These are phyloP conservation scores for Francoa sonchifolia DNA, from an alignment of 441 rosid species.

Conservation along the genomic window DNA sequence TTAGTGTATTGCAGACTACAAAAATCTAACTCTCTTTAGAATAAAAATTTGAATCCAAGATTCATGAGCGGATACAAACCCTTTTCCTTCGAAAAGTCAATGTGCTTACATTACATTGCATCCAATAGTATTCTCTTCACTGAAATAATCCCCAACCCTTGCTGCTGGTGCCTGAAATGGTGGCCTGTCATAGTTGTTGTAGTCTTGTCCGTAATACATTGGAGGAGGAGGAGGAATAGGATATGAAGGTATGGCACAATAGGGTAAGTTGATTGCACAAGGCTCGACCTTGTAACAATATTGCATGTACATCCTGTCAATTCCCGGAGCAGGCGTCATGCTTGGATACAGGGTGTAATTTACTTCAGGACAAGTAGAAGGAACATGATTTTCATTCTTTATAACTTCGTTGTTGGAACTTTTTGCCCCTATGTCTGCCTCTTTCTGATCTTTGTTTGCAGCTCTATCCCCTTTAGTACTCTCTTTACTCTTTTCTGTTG, in stretches of 20 bases:
- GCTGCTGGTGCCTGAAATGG: slow-evolving; percentile 20
- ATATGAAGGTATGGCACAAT: slow-evolving; percentile 25
- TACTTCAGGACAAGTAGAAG: slow-evolving; percentile 6
- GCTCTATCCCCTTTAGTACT: slow-evolving; percentile 6
- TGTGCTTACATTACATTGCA: slow-evolving; percentile 40
- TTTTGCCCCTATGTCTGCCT: neutral
- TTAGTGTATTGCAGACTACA: no score
- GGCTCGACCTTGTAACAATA: slow-evolving; percentile 21
- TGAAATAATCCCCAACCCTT: slow-evolving; percentile 39
- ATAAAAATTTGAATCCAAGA: no score
- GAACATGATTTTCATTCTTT: slow-evolving; percentile 12
- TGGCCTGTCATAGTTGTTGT: slow-evolving; percentile 12
- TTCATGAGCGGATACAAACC: no score
- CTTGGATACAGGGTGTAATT: slow-evolving; percentile 12
- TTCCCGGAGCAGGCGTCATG: slow-evolving; percentile 7
- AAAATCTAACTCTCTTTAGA: no score
- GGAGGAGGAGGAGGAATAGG: slow-evolving; percentile 17
- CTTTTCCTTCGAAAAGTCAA: no score
- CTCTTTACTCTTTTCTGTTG: slow-evolving; percentile 10
- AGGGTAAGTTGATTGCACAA: slow-evolving; percentile 23
- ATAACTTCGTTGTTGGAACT: slow-evolving; percentile 9
- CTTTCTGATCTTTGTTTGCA: slow-evolving; percentile 17
- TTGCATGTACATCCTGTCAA: slow-evolving; percentile 12
- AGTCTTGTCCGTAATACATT: slow-evolving; percentile 18
- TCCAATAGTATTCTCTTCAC: slow-evolving; percentile 46